A percentile compares a stretch with the other conserved stretches of the same genome.
Conservation (phyloP, 371 early-diverging fungal species). For the Fennellomyces sp. region DNA sequence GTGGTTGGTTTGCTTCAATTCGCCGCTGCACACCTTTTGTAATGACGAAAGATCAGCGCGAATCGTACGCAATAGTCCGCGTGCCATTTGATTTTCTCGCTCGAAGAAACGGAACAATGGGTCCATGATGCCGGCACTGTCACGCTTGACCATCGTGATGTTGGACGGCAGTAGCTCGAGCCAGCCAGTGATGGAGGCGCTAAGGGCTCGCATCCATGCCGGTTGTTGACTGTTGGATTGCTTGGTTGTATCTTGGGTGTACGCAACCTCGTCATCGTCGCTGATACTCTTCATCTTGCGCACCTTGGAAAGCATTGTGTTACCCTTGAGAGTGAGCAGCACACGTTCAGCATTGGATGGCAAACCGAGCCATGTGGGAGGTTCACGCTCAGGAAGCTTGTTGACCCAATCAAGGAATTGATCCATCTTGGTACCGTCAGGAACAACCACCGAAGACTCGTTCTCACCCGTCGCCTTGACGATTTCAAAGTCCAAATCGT, state of each 20-base stretch:
- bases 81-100: slow-evolving; percentile 75
- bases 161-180: slow-evolving; percentile 61
- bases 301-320: slow-evolving; percentile 79
- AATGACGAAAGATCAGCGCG: slow-evolving; percentile 71
- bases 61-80: slow-evolving; percentile 62
- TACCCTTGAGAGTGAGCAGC: slow-evolving; percentile 77
- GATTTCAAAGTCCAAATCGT: slow-evolving; percentile 81
- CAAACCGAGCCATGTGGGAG: slow-evolving; percentile 96
- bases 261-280: slow-evolving; percentile 82
- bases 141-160: slow-evolving; percentile 43
- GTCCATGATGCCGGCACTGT: slow-evolving; percentile 53
- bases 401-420: slow-evolving; percentile 91
- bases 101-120: slow-evolving; percentile 87
- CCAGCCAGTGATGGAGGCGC: slow-evolving; percentile 62
- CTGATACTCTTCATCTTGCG: slow-evolving; percentile 81
- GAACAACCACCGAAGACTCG: slow-evolving; percentile 61
- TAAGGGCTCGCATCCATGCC: slow-evolving; percentile 78
- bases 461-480: slow-evolving; percentile 60
- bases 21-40: slow-evolving; percentile 71
- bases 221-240: slow-evolving; percentile 57
- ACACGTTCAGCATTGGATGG: slow-evolving; percentile 94
- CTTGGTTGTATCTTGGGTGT: slow-evolving; percentile 32
- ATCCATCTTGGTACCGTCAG: slow-evolving; percentile 89
- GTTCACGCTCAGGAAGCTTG: slow-evolving; percentile 89
- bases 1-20: slow-evolving; percentile 87